These are phyloP conservation scores for Yamadazyma songkhlaensis DNA, from an alignment of 1,139 yeast species.

Conservation along the genomic window DNA sequence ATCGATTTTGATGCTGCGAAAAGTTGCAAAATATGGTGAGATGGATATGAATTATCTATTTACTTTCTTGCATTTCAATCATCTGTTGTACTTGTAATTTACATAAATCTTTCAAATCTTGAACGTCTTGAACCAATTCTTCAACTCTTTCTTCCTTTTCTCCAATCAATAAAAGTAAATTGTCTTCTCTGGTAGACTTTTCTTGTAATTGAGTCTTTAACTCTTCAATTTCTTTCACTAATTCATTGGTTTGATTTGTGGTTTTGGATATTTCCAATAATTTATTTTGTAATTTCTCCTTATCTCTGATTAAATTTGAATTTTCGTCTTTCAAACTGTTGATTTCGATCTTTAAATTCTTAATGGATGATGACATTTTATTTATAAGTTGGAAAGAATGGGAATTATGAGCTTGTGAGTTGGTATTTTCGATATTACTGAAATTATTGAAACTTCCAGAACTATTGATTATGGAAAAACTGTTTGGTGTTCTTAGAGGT, in stretches of 20 bases:
- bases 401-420: conserved; percentile 1
- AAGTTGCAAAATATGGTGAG: not conserved
- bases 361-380: conserved; percentile 69
- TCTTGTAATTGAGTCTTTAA: conserved; percentile 33
- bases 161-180: conserved; percentile 75
- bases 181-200: conserved; percentile 47
- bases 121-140: conserved; percentile 84
- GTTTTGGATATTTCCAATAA: conserved; percentile 35
- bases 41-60: not conserved
- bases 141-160: conserved; percentile 86
- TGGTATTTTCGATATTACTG: not conserved
- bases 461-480: conserved; percentile 2
- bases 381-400: conserved; percentile 56
- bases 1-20: not conserved
- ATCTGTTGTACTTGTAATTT: conserved; percentile 83
- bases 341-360: conserved; percentile 78
- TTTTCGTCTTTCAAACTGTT: conserved; percentile 65
- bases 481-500: conserved; percentile 3
- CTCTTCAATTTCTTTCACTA: conserved; percentile 48
- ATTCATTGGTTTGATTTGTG: conserved; percentile 18
- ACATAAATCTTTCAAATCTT: conserved; percentile 80
- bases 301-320: conserved; percentile 49
- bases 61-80: conserved; percentile 56
- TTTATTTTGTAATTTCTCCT: conserved; percentile 66
- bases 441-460: not conserved